Percentiles rank a stretch among this genome's conserved stretches.
These are phyloP conservation scores for Eucalyptus tenuipes DNA, from an alignment of 345 rosid genomes.

Conservation along the genomic window DNA sequence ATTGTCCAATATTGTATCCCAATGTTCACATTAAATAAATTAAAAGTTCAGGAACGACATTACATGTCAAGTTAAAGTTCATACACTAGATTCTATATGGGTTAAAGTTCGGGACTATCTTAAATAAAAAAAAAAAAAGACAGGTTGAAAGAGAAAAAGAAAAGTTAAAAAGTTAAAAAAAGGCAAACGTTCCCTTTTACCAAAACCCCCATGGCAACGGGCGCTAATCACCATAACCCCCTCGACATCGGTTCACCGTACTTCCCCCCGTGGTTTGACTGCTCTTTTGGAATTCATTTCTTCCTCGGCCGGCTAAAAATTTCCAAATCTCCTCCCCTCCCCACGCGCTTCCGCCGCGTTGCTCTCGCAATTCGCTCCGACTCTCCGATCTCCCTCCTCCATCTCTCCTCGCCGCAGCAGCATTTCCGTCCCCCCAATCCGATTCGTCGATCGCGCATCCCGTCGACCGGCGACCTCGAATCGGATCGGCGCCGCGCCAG, in stretches of 20 bases:
- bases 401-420: not conserved
- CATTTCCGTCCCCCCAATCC: not conserved
- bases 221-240: not conserved
- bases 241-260: not conserved
- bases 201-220: not conserved
- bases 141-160: not conserved
- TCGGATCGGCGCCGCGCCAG: not conserved
- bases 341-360: not conserved
- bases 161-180: not conserved
- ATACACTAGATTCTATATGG: too few relatives aligned
- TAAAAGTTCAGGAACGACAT: accelerated
- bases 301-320: not conserved
- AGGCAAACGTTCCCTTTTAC: not conserved
- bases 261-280: not conserved
- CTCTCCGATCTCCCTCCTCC: not conserved
- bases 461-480: not conserved
- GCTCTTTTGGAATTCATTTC: not conserved
- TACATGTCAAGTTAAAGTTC: accelerated
- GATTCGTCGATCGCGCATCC: not conserved
- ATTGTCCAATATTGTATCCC: accelerated
- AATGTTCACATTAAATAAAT: accelerated
- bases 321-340: not conserved
- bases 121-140: not conserved
- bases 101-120: too few relatives aligned
- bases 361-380: not conserved